Evolutionary conservation across 177 flowering plant species (phyloP).

Genomic region (Vitis hybrid): DNA sequence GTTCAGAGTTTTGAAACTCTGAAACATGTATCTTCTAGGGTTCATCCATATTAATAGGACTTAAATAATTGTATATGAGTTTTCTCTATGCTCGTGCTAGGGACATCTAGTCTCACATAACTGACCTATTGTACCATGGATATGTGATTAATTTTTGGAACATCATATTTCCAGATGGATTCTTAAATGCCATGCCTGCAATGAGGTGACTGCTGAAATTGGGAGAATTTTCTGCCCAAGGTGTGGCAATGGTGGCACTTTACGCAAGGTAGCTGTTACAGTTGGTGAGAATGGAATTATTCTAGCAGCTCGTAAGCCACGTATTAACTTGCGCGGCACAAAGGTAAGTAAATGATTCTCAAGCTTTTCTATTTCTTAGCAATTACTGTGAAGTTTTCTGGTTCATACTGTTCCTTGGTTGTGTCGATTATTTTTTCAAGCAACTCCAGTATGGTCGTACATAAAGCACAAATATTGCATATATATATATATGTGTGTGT

Average conservation of each 20-base stretch:
- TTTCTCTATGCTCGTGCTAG: background rate
- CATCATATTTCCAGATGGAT: conserved; percentile 65
- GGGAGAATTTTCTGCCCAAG: conserved; percentile 91
- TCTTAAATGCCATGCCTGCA: conserved; percentile 97
- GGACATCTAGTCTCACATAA: too few species aligned
- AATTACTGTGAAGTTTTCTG: background rate
- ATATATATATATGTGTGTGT: too few species aligned
- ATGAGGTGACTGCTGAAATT: conserved; percentile 77
- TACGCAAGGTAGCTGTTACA: conserved; percentile 89
- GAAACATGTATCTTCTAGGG: background rate
- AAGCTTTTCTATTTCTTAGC: background rate
- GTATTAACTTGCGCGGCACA: conserved; percentile 82
- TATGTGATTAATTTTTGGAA: background rate
- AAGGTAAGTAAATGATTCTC: conserved; percentile 43
- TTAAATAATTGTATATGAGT: background rate
- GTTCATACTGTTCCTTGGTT: background rate
- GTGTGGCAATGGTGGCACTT: conserved; percentile 98
- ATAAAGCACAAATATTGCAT: too few species aligned
- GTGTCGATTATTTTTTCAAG: too few species aligned
- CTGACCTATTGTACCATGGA: too few species aligned
- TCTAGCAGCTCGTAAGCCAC: conserved; percentile 66
- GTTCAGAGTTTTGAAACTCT: background rate
- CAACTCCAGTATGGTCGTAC: too few species aligned
- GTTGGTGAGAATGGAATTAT: conserved; percentile 85
- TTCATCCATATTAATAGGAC: background rate